These are phyloP conservation scores for Trichophyton simii DNA, from an alignment of 2,329 filamentous ascomycete genomes.

Conservation along the genomic window DNA sequence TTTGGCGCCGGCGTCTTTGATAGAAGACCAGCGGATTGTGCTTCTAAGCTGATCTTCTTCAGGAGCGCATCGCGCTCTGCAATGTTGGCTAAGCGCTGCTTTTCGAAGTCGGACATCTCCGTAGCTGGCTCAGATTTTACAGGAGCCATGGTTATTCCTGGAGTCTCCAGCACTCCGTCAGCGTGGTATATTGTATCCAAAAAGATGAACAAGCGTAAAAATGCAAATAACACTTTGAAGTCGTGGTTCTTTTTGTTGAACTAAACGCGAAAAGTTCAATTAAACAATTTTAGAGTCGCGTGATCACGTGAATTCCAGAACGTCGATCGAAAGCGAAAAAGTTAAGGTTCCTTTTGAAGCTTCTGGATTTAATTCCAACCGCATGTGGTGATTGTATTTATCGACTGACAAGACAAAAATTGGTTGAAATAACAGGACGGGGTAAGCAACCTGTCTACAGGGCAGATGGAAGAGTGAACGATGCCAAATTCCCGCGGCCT, in stretches of 20 bases:
- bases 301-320: neutral
- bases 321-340: neutral
- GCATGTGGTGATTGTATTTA: too few relatives aligned
- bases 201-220: too few relatives aligned
- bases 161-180: neutral
- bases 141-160: neutral
- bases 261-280: neutral
- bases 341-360: neutral
- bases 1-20: constrained; percentile 38
- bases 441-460: neutral
- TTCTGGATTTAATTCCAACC: neutral
- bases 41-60: constrained; percentile 58
- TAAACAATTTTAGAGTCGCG: neutral
- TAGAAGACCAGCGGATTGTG: constrained; percentile 57
- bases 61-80: constrained; percentile 72
- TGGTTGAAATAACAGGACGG: neutral
- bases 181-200: neutral
- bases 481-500: neutral
- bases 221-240: neutral
- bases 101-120: constrained; percentile 73
- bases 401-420: neutral
- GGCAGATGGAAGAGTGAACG: neutral
- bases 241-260: neutral
- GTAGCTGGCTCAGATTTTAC: constrained; percentile 5
- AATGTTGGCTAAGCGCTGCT: constrained; percentile 72